Base-by-base conservation (phyloP, 495 filamentous ascomycete species). In the Aspergillus affinis region DNA sequence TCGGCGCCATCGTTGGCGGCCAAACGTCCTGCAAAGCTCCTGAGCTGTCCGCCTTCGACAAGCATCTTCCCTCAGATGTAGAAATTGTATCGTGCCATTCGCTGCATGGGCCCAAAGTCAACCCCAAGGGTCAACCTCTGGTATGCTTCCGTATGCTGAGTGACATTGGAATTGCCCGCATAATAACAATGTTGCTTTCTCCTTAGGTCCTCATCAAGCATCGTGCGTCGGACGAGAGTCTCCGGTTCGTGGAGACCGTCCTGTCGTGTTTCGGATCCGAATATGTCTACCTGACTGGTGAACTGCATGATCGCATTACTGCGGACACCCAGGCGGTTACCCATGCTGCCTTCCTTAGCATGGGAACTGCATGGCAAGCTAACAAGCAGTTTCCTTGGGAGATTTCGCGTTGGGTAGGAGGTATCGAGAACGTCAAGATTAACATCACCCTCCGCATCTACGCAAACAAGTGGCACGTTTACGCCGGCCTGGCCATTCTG, bases 401-500 rank as follows among this genome's bases (percentile, higher is more conserved):
- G 64, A 86, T 90, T 49, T 83, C 86, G 7, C 91, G 93, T 59
- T 98, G 97, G 78, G 83, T 96, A 4, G 93, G 94, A 54, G 94
- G 95, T 23, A 97, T 98, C 69, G 94, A 98, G 77, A 98, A 98
- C 74, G 91, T 98, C 69, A 98, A 98, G 78, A 97, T 97, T 75
- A 98, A 98, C 74, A 85, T 97, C 61, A 98, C 91, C 45, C 75
- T 98, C 61, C 91, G 94, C 65, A 98, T 98, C 73, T 98, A 97
- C 77, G 87, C 89, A 59, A 95, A 96, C 72, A 98, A 97, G 73
- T 98, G 94, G 94, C 94, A 98, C 74, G 94, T 98, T 57, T 98
- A 98, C 72, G 94, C 94, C 32, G 94, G 94, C 4, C 86, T 98
- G 7, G 94, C 95, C 6, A 98, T 98, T 72, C 82, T 98, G 45